Percentiles rank a stretch among this genome's conserved stretches.
These are phyloP conservation scores for Xylaria multiplex DNA, from an alignment of 2,329 filamentous ascomycete genomes.

Conservation along the genomic window DNA sequence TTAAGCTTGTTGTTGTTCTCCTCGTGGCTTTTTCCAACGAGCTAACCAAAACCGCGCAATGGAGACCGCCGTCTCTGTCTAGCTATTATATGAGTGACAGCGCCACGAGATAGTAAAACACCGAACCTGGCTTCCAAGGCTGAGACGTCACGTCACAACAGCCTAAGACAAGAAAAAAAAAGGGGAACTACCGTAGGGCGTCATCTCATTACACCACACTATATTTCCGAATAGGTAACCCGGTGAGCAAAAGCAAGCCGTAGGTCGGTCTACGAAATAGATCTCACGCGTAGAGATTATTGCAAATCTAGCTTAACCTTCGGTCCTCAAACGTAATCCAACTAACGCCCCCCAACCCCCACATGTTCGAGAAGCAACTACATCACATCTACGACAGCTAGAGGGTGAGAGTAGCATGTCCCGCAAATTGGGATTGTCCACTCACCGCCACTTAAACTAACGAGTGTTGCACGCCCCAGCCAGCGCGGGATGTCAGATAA, in stretches of 20 bases:
- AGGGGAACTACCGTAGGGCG: too few relatives aligned
- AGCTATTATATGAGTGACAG: too few relatives aligned
- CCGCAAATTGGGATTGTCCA: not conserved
- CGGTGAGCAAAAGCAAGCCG: not conserved
- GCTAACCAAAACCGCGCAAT: not conserved
- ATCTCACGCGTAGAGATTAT: not conserved
- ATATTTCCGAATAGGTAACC: not conserved
- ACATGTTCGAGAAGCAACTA: not conserved
- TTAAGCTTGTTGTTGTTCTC: slow-evolving; percentile 29
- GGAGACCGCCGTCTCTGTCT: not conserved
- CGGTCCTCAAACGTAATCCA: not conserved
- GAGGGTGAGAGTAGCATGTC: not conserved
- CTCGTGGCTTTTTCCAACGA: slow-evolving; percentile 16
- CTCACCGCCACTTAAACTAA: too few relatives aligned
- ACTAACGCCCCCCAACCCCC: too few relatives aligned
- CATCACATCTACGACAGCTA: not conserved
- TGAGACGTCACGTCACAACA: not conserved
- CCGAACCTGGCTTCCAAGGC: not conserved
- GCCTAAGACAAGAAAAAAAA: not conserved
- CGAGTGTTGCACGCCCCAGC: too few relatives aligned
- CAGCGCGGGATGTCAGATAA: not conserved
- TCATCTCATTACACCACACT: too few relatives aligned
- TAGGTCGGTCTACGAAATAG: not conserved
- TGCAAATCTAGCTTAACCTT: not conserved
- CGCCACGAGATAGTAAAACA: not conserved